Percentiles rank a stretch among this genome's conserved stretches.
Conservation (phyloP, 148 eudicot genomes). For the Vaccinium myrtillus region DNA sequence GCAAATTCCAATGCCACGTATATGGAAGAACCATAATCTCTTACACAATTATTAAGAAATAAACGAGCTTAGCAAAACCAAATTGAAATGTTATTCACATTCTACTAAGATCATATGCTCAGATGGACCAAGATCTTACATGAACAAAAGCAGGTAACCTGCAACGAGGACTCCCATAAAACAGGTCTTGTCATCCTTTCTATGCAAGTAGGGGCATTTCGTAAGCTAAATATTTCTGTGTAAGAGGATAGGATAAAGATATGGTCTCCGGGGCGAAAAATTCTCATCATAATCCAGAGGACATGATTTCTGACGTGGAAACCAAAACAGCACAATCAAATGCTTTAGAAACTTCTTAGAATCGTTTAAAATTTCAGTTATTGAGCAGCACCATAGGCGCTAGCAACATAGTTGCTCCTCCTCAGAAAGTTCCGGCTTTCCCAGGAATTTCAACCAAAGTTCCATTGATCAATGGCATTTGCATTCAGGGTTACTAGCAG, state of each 20-base stretch:
- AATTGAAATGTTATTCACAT: neutral
- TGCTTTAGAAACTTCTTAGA: neutral
- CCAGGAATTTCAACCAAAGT: neutral
- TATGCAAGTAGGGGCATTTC: neutral
- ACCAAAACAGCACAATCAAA: neutral
- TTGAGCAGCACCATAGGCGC: neutral
- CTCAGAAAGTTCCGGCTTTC: neutral
- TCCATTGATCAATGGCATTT: neutral
- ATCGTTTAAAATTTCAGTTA: neutral
- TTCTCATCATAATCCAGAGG: neutral
- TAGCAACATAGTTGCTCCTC: neutral
- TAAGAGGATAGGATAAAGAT: neutral
- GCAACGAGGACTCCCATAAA: neutral
- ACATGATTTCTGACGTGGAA: neutral
- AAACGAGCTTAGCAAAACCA: neutral
- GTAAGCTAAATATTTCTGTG: neutral
- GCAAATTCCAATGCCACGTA: neutral
- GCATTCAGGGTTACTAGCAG: neutral
- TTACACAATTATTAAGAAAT: neutral
- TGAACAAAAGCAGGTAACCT: neutral
- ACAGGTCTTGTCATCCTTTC: neutral
- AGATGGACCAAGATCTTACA: neutral
- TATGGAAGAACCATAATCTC: neutral
- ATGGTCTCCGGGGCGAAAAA: neutral
- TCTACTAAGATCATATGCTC: neutral